A percentile compares a stretch with the other conserved stretches of the same genome.
Evolutionary conservation across 139 green algal genomes (phyloP).

Genomic region (Volvox africanus): DNA sequence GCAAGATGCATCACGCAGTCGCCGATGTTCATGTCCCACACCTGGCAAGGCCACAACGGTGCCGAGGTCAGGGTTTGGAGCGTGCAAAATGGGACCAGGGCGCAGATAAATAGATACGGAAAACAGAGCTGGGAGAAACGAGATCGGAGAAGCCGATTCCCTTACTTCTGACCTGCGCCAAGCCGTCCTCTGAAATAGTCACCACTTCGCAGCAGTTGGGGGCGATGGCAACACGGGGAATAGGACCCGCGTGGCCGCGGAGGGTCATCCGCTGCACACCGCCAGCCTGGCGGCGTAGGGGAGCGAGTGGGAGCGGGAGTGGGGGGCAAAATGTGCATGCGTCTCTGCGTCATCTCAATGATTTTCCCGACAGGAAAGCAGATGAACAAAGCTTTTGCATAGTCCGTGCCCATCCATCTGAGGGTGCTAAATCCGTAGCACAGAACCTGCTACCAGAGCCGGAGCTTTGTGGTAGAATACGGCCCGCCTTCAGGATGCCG

Average conservation of each 20-base stretch:
- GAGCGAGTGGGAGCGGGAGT: not conserved
- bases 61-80: not conserved
- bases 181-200: constrained; percentile 72
- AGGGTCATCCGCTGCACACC: constrained; percentile 86
- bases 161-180: constrained; percentile 64
- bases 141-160: not conserved
- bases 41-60: constrained; percentile 29
- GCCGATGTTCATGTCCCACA: constrained; percentile 93
- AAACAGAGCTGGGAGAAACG: too few species aligned
- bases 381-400: too few species aligned
- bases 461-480: too few species aligned
- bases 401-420: too few species aligned
- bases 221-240: constrained; percentile 74
- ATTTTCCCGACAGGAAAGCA: too few species aligned
- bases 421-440: too few species aligned
- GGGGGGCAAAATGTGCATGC: not conserved
- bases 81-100: not conserved
- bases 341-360: too few species aligned
- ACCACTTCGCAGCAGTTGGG: constrained; percentile 82
- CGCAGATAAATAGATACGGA: not conserved
- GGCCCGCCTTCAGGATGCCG: too few species aligned
- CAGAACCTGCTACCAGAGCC: too few species aligned
- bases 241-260: constrained; percentile 73
- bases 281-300: constrained; percentile 68
- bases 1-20: constrained; percentile 82